Conservation (phyloP, 2,329 filamentous ascomycete genomes). For the Penicillium sp. region DNA sequence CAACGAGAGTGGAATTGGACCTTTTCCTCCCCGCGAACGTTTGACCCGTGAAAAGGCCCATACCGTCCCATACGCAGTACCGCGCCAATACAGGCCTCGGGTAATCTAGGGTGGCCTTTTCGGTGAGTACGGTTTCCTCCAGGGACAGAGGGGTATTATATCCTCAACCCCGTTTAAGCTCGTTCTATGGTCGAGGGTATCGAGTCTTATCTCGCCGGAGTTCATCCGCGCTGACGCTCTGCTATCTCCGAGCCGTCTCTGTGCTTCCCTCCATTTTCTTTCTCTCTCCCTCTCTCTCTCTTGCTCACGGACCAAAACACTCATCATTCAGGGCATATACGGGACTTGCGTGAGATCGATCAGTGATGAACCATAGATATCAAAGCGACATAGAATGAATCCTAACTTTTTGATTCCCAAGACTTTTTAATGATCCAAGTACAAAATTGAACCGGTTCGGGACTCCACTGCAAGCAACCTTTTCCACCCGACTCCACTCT, state of each 20-base stretch:
- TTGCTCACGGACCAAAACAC: neutral
- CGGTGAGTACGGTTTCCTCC: constrained; percentile 14
- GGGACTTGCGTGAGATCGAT: neutral
- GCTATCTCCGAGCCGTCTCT: constrained; percentile 2
- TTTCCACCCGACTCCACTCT: constrained; percentile 6
- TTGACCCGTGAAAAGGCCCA: constrained; percentile 1
- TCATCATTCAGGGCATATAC: neutral
- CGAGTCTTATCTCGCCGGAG: constrained; percentile 7
- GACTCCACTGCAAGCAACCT: constrained; percentile 7
- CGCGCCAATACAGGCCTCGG: constrained; percentile 8
- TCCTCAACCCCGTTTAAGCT: neutral
- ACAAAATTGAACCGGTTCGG: constrained; percentile 2
- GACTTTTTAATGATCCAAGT: neutral
- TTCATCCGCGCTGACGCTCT: neutral
- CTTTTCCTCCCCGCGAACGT: neutral
- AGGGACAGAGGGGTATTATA: neutral
- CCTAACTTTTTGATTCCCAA: too few species aligned
- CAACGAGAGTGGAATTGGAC: neutral
- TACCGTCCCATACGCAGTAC: constrained; percentile 9
- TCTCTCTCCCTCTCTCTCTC: neutral
- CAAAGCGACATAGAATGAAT: neutral
- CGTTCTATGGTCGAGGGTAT: neutral
- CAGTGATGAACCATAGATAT: neutral
- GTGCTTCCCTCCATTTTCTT: neutral
- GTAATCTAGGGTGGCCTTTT: constrained; percentile 18